phyloP scores from a whole-genome alignment of 345 rosid genomes.

The Geranium brycei region DNA sequence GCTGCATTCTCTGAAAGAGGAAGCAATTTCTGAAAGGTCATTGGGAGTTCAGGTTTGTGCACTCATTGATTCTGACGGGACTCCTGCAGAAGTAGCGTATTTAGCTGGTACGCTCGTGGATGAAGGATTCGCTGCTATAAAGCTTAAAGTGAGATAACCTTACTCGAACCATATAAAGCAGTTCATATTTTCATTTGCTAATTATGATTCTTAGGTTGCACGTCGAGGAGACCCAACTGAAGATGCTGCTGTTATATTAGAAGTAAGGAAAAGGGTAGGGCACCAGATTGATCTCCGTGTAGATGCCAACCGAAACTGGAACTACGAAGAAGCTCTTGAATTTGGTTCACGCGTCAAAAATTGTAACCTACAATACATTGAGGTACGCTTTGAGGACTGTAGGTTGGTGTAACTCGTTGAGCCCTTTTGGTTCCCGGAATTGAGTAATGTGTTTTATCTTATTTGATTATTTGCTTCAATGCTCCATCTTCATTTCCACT shows the following conservation, averaged over 20 bases:
- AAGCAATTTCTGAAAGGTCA: slow-evolving; percentile 26
- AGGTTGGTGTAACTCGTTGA: too few relatives aligned
- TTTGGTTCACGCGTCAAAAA: slow-evolving; percentile 57
- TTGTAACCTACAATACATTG: slow-evolving; percentile 71
- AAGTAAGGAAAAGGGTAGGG: slow-evolving; percentile 69
- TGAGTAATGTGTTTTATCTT: too few relatives aligned
- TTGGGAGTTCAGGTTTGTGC: slow-evolving; percentile 59
- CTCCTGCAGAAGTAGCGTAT: slow-evolving; percentile 59
- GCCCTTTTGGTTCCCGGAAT: too few relatives aligned
- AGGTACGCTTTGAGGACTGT: slow-evolving; percentile 30
- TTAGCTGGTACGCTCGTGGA: slow-evolving; percentile 52
- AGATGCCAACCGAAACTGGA: slow-evolving; percentile 90
- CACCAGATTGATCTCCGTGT: slow-evolving; percentile 57
- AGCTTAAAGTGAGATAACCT: slow-evolving; percentile 58
- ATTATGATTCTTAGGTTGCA: slow-evolving; percentile 49
- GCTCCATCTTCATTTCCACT: not conserved
- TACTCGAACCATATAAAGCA: slow-evolving; percentile 1
- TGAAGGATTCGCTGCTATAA: slow-evolving; percentile 74
- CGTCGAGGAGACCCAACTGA: slow-evolving; percentile 51
- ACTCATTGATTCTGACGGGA: slow-evolving; percentile 64
- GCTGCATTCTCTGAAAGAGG: slow-evolving; percentile 25
- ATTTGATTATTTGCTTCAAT: too few relatives aligned
- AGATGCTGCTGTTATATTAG: slow-evolving; percentile 71
- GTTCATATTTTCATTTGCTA: not conserved
- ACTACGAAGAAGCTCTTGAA: slow-evolving; percentile 57